phyloP scores from a whole-genome alignment of 2,329 filamentous ascomycete genomes.

The Trichoderma koningii region DNA sequence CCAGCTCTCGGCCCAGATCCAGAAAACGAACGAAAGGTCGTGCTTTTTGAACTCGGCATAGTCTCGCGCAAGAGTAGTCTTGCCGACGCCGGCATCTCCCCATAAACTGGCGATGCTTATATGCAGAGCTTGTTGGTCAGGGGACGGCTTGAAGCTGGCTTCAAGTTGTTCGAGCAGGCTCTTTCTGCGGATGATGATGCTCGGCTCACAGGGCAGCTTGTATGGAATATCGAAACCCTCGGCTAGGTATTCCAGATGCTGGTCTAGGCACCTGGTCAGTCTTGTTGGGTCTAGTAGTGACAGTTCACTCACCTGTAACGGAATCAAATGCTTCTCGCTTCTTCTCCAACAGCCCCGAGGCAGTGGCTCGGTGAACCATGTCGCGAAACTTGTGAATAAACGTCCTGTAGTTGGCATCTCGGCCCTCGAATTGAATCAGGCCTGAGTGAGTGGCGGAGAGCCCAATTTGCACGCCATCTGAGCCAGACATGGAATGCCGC shows the following conservation, averaged over 20 bases:
- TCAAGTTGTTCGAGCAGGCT: constrained; percentile 31
- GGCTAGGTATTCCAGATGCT: constrained; percentile 30
- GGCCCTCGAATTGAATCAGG: constrained; percentile 33
- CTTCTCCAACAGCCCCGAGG: constrained; percentile 29
- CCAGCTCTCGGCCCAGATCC: constrained; percentile 36
- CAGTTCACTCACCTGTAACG: constrained; percentile 27
- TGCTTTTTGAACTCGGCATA: constrained; percentile 32
- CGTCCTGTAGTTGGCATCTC: constrained; percentile 33
- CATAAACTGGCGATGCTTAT: constrained; percentile 33
- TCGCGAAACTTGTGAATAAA: constrained; percentile 33
- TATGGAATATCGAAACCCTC: constrained; percentile 31
- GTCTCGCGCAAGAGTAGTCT: constrained; percentile 33
- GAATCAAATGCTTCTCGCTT: constrained; percentile 32
- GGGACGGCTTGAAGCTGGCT: constrained; percentile 26
- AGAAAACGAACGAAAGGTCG: constrained; percentile 34
- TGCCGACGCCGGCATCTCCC: constrained; percentile 33
- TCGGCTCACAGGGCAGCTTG: constrained; percentile 28
- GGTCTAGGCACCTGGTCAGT: constrained; percentile 24
- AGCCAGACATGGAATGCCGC: constrained; percentile 33
- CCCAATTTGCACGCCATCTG: constrained; percentile 34
- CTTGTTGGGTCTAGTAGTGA: not conserved
- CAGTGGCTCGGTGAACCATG: constrained; percentile 30
- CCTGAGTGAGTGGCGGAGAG: constrained; percentile 33
- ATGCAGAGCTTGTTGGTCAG: constrained; percentile 25
- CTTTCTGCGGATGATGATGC: constrained; percentile 29